Conservation (phyloP, 495 filamentous ascomycete species). For the Tuber calosporum region DNA sequence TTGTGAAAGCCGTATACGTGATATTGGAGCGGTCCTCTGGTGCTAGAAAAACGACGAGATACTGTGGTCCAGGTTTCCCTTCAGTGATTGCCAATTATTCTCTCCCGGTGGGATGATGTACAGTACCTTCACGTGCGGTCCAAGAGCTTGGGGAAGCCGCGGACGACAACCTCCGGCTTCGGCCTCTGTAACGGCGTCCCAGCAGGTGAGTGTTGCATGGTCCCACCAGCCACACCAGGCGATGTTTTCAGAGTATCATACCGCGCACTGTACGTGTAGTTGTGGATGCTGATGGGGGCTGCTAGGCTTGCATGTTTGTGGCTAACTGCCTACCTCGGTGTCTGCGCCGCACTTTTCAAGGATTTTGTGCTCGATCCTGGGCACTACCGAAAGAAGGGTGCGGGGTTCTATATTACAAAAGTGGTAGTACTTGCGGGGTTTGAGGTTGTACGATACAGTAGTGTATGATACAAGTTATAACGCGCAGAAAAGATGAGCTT, state of each 20-base stretch:
- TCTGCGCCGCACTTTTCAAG: neutral
- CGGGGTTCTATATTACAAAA: neutral
- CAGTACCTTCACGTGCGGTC: neutral
- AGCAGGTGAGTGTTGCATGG: neutral
- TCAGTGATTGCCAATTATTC: neutral
- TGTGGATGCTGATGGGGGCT: neutral
- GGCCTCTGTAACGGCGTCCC: neutral
- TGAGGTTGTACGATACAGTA: neutral
- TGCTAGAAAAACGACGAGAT: neutral
- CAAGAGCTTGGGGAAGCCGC: neutral
- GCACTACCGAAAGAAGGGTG: neutral
- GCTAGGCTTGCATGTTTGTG: too few relatives aligned
- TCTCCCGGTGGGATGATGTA: neutral
- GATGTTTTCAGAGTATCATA: neutral
- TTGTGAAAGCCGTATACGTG: neutral
- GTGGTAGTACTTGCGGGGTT: neutral
- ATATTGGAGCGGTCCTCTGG: neutral
- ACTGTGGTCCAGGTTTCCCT: conserved; percentile 2
- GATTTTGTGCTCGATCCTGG: neutral
- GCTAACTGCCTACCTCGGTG: too few relatives aligned
- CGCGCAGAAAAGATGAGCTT: neutral
- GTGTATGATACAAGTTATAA: neutral
- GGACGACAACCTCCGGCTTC: neutral
- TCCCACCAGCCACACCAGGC: neutral
- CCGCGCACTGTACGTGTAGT: too few relatives aligned